Evolutionary conservation across 148 eudicot genomes (phyloP).

Genomic region (Persicaria tinctoria): DNA sequence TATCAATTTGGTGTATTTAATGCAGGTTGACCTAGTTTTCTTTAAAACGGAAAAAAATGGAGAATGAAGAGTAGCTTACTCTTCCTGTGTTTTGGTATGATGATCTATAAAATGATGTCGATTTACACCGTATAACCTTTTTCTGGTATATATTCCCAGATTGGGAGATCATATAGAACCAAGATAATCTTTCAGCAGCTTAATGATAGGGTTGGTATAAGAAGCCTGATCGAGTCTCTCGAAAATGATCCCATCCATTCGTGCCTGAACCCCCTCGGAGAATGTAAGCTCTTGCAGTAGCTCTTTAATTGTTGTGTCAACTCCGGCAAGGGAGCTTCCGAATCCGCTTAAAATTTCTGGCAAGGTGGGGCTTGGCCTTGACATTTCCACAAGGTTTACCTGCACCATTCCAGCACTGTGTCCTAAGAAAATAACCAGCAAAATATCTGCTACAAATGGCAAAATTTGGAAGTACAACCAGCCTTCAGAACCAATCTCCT

Average conservation of each 20-base stretch:
- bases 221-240: conserved; percentile 47
- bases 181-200: conserved; percentile 49
- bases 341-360: conserved; percentile 60
- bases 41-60: background rate
- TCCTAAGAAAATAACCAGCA: background rate
- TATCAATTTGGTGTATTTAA: no score
- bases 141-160: background rate
- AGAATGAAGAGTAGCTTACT: background rate
- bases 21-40: no score
- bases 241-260: conserved; percentile 81
- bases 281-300: conserved; percentile 45
- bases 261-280: conserved; percentile 68
- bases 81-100: background rate
- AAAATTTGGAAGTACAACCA: background rate
- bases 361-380: conserved; percentile 57
- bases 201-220: conserved; percentile 27
- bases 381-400: conserved; percentile 76
- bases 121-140: background rate
- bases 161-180: conserved; percentile 37
- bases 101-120: background rate
- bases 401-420: conserved; percentile 17
- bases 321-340: conserved; percentile 50
- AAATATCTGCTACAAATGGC: background rate
- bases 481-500: background rate
- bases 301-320: conserved; percentile 40